A percentile compares a stretch with the other conserved stretches of the same genome.
Conservation (phyloP, 345 rosid species). For the Syzygium grande region DNA sequence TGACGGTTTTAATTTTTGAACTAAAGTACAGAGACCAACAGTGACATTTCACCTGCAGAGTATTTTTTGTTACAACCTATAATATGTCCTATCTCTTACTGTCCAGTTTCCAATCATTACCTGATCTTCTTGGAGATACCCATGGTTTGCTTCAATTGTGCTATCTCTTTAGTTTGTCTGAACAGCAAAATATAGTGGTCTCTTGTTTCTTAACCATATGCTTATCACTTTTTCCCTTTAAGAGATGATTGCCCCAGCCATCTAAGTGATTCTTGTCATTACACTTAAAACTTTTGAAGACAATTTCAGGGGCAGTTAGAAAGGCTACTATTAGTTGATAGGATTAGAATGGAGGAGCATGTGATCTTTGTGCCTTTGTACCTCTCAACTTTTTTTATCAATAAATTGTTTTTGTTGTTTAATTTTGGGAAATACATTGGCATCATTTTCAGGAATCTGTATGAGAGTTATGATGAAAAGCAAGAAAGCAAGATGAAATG, state of each 20-base stretch:
- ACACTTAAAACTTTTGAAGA: background rate
- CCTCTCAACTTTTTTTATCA: background rate
- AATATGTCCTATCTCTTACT: background rate
- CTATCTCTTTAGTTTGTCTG: background rate
- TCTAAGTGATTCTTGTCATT: background rate
- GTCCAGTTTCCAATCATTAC: background rate
- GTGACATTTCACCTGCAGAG: background rate
- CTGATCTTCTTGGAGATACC: background rate
- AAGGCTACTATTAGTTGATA: background rate
- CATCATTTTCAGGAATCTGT: conserved; percentile 48
- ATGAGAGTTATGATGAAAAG: conserved; percentile 46
- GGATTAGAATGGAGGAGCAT: background rate
- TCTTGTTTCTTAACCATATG: background rate
- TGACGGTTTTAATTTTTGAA: background rate
- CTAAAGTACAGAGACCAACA: background rate
- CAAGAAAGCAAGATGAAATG: conserved; percentile 79
- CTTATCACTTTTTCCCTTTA: background rate
- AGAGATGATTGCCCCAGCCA: background rate
- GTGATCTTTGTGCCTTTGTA: background rate
- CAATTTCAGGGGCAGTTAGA: background rate
- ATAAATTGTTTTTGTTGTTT: background rate
- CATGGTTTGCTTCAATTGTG: background rate
- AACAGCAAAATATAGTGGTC: background rate
- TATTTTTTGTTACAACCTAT: background rate
- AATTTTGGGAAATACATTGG: background rate